Evolutionary conservation across 2,329 filamentous ascomycete genomes (phyloP), one percentile per base, ranked within the genome.

Genomic region (Cladosporium oxysporum): DNA sequence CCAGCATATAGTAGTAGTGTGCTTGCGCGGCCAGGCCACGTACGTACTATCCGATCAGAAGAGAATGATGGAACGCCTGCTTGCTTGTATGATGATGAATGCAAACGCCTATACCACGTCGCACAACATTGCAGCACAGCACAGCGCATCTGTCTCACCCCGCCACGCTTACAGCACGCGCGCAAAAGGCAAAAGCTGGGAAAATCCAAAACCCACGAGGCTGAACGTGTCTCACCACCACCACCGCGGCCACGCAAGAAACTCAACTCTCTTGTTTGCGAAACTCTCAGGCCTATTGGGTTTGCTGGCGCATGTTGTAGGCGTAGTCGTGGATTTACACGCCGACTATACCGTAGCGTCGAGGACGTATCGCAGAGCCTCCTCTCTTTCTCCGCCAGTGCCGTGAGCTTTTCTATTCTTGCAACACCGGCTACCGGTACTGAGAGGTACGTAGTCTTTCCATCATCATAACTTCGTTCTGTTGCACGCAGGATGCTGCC

Each of bases 171-270:
- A 55, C 52, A 53, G 26, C 41, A 21, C 50, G 23, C n/a, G 49
- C 23, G 28, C 50, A 18, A 12, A n/a, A 21, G 29, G 18, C 31
- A 55, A 18, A 28, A 31, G 12, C 50, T n/a, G 29, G 50, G 26
- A 28, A 28, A 33, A 21, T 16, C 7, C 47, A 52, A 52, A 29
- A 33, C 52, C 31, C 41, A 31, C 29, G 52, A 55, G 52, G 52
- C 52, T 55, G 52, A 55, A 31, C 52, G 29, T 55, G 52, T 55
- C 52, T 55, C 29, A 55, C 52, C 52, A 55, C 52, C 50, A 53
- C 14, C 29, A 14, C 16, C 37, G 37, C 37, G 5, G 37, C 37
- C 16, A n/a, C 28, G 1, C 10, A 55, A 6, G 8, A 14, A 55
- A 18, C 14, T 5, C 21, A 52, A 18, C 49, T 52, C 18, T 31